Percentiles rank a stretch among this genome's conserved stretches.
Evolutionary conservation across 2,329 filamentous ascomycete genomes (phyloP).

Genomic region (Phyllosticta citriasiana): DNA sequence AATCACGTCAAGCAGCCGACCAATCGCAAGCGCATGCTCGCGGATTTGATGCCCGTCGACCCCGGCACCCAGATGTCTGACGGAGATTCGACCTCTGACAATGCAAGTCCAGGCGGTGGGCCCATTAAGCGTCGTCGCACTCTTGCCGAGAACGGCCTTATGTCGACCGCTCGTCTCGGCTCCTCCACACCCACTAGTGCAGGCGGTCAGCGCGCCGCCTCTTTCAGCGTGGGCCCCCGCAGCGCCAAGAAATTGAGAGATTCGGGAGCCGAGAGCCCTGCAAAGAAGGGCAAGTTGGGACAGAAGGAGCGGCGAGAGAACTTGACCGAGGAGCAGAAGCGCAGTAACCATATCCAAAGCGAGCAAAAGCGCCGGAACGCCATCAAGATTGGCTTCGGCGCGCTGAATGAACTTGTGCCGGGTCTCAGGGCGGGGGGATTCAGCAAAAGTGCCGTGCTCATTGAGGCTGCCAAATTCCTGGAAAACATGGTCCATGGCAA

Average conservation of each 20-base stretch:
- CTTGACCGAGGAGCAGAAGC: conserved; percentile 67
- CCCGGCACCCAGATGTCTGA: conserved; percentile 1
- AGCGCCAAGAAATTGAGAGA: conserved; percentile 19
- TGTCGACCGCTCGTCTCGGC: background rate
- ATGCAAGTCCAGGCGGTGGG: conserved; percentile 4
- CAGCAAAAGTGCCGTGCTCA: conserved; percentile 73
- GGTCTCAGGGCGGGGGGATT: conserved; percentile 49
- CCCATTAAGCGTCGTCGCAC: conserved; percentile 5
- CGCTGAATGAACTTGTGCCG: conserved; percentile 67
- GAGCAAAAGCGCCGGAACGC: conserved; percentile 78
- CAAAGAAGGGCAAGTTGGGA: background rate
- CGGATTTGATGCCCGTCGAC: background rate
- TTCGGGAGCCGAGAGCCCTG: background rate
- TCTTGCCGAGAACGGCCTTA: conserved; percentile 4
- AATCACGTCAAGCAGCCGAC: conserved; percentile 3
- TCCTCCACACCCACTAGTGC: background rate
- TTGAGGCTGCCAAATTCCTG: conserved; percentile 69
- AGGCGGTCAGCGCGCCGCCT: conserved; percentile 2
- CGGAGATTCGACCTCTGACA: conserved; percentile 4
- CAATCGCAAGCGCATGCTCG: background rate
- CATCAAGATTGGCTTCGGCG: conserved; percentile 74
- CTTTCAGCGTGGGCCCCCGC: conserved; percentile 4
- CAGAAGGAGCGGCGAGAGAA: conserved; percentile 36
- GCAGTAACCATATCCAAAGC: conserved; percentile 76
- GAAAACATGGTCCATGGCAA: conserved; percentile 64